Conservation (phyloP, 495 filamentous ascomycete genomes). For the Cercophora sp. region DNA sequence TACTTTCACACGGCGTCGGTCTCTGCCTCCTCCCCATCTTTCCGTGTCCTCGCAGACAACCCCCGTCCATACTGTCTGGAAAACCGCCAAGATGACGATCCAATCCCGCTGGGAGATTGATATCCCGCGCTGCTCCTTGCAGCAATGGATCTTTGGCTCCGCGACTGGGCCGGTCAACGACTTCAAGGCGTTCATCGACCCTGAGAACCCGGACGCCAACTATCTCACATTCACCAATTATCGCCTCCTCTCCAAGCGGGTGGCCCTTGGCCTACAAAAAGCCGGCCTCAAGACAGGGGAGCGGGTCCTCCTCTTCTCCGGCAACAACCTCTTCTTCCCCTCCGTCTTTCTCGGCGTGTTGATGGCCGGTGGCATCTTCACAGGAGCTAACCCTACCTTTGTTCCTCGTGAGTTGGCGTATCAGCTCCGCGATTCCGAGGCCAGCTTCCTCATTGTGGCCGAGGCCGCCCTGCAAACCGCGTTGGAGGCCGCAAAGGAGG, state of each 20-base stretch:
- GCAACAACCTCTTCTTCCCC: conserved; percentile 71
- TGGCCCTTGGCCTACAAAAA: conserved; percentile 65
- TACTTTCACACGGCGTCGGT: too few species aligned
- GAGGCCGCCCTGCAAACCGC: conserved; percentile 57
- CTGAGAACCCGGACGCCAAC: conserved; percentile 51
- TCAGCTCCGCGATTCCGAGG: conserved; percentile 67
- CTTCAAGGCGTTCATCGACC: conserved; percentile 43
- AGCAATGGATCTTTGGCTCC: conserved; percentile 38
- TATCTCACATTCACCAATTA: conserved; percentile 44
- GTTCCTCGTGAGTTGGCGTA: conserved; percentile 67
- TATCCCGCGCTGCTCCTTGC: conserved; percentile 36
- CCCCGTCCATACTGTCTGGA: too few species aligned
- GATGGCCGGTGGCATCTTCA: conserved; percentile 77
- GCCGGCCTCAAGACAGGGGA: conserved; percentile 65
- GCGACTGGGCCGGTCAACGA: conserved; percentile 30
- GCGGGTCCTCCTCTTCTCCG: conserved; percentile 67
- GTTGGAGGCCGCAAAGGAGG: conserved; percentile 61
- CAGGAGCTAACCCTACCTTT: conserved; percentile 74
- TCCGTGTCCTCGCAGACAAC: too few species aligned
- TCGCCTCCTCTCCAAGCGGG: conserved; percentile 65
- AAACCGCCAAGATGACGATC: conserved; percentile 33
- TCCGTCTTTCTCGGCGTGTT: conserved; percentile 66
- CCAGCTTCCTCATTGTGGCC: conserved; percentile 60
- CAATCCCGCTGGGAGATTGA: conserved; percentile 41
- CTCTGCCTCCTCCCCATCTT: too few species aligned